These are phyloP conservation scores for Coniosporium tulheliwenetii DNA, from an alignment of 2,329 filamentous ascomycete genomes.

Conservation along the genomic window DNA sequence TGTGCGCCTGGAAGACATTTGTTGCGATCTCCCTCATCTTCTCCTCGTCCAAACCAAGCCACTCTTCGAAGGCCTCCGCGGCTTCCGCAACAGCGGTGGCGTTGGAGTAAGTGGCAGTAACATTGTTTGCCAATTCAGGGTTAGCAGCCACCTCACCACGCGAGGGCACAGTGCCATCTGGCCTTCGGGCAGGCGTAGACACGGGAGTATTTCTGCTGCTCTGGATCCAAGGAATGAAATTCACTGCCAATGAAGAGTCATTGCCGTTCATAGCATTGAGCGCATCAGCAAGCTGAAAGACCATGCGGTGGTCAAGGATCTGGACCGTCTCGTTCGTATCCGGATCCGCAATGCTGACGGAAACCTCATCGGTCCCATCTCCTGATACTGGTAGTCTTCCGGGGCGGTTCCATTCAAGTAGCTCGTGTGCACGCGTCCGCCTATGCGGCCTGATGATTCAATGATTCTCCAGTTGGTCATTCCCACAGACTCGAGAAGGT, in stretches of 20 bases:
- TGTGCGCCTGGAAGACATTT: conserved; percentile 38
- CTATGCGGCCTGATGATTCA: conserved; percentile 44
- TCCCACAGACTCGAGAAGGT: conserved; percentile 35
- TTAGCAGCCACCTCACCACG: conserved; percentile 31
- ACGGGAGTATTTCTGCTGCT: conserved; percentile 36
- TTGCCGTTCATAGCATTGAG: conserved; percentile 46
- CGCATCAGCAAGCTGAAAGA: conserved; percentile 45
- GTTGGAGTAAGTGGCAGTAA: conserved; percentile 14
- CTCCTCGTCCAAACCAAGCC: conserved; percentile 16
- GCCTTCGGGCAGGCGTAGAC: conserved; percentile 31
- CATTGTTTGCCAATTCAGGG: conserved; percentile 18
- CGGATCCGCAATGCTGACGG: conserved; percentile 31
- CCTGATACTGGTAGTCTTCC: conserved; percentile 51
- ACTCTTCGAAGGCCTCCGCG: conserved; percentile 20
- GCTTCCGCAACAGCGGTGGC: conserved; percentile 22
- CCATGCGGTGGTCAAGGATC: conserved; percentile 47
- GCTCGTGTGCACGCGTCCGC: conserved; percentile 47
- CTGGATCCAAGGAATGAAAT: conserved; percentile 50
- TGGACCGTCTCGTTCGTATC: conserved; percentile 40
- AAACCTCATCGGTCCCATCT: conserved; percentile 52
- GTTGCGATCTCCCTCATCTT: conserved; percentile 18
- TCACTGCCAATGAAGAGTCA: conserved; percentile 30
- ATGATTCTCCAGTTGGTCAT: conserved; percentile 46
- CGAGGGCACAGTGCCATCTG: conserved; percentile 38
- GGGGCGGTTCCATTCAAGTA: conserved; percentile 44